These are phyloP conservation scores for Aspergillus pseudonomiae DNA, from an alignment of 2,329 filamentous ascomycete genomes.

Conservation along the genomic window DNA sequence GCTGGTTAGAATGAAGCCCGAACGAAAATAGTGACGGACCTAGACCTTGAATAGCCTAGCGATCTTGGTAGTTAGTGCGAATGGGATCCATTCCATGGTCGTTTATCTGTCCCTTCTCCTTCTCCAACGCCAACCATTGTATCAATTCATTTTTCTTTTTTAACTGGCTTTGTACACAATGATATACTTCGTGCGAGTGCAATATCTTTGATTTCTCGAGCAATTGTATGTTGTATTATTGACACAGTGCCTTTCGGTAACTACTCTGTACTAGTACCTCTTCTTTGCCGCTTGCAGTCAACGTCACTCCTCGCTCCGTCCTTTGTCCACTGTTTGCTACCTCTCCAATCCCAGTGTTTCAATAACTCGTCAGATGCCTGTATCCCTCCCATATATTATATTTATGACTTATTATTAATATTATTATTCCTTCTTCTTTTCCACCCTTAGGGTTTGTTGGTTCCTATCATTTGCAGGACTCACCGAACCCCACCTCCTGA, in stretches of 20 bases:
- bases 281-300: not conserved
- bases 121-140: not conserved
- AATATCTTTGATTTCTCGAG: not conserved
- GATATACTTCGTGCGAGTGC: not conserved
- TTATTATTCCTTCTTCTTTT: not conserved
- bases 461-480: constrained; percentile 3
- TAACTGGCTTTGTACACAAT: not conserved
- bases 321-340: constrained; percentile 1
- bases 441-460: not conserved
- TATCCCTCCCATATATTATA: not conserved
- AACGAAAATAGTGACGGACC: not conserved
- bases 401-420: not conserved
- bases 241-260: too few species aligned
- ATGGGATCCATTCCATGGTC: not conserved
- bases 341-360: not conserved
- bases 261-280: too few species aligned
- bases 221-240: not conserved
- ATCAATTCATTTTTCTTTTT: not conserved
- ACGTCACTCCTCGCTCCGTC: constrained; percentile 4
- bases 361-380: not conserved
- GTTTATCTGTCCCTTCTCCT: not conserved
- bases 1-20: not conserved
- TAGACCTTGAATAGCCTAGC: not conserved
- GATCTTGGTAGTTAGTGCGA: not conserved
- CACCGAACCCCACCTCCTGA: not conserved